Evolutionary conservation across 1,284 basidiomycete genomes (phyloP).

Genomic region (Wallemia ichthyophaga): DNA sequence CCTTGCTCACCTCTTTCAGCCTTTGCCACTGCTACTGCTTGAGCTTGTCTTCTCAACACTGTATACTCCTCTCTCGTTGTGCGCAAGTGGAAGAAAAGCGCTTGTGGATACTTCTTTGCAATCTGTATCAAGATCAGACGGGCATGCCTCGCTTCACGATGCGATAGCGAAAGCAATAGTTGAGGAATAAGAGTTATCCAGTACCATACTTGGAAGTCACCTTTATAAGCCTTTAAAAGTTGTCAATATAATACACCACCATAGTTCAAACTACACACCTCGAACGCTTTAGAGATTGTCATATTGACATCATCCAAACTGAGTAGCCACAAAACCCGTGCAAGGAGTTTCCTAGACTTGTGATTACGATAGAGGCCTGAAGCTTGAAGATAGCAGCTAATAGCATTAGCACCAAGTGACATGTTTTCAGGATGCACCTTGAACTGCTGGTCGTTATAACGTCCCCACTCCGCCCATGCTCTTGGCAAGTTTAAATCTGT

Average conservation of each 20-base stretch:
- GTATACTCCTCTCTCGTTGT: conserved; percentile 58
- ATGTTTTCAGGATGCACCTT: conserved; percentile 21
- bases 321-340: conserved; percentile 84
- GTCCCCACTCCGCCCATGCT: conserved; percentile 97
- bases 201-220: conserved; percentile 90
- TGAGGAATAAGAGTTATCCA: conserved; percentile 98
- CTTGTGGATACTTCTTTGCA: conserved; percentile 81
- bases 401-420: conserved; percentile 54
- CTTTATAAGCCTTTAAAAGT: conserved; percentile 37
- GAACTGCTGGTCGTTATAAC: conserved; percentile 78
- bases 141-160: conserved; percentile 76
- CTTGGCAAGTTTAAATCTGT: conserved; percentile 84
- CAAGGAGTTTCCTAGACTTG: conserved; percentile 71
- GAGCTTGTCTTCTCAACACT: conserved; percentile 4
- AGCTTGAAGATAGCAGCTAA: conserved; percentile 92
- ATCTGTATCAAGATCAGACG: conserved; percentile 65
- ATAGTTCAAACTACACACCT: conserved; percentile 15
- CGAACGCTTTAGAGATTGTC: conserved; percentile 65
- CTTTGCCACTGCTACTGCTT: not conserved
- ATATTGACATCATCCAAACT: conserved; percentile 52
- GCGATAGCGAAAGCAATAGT: conserved; percentile 62
- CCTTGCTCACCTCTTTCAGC: not conserved
- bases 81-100: conserved; percentile 78
- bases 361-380: conserved; percentile 82
- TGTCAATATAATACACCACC: not conserved